Percentiles rank a stretch among this genome's conserved stretches.
phyloP scores from a whole-genome alignment of 805 yeast species.

The Kuraishia cidri region DNA sequence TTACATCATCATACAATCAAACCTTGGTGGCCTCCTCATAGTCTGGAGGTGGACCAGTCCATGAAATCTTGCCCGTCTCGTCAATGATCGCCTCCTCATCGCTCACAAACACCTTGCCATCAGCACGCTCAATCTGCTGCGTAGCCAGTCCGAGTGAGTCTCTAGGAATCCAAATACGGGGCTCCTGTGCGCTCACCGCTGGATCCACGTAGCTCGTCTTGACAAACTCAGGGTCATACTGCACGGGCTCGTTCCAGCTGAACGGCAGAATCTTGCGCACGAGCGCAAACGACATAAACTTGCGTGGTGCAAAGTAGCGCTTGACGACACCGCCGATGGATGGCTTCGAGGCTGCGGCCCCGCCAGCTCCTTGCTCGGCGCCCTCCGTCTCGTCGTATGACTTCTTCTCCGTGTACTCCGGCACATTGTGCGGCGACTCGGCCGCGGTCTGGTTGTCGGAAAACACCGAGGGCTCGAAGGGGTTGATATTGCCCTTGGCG shows the following conservation, averaged over 20 bases:
- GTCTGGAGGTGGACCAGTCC: constrained; percentile 63
- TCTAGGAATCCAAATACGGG: constrained; percentile 63
- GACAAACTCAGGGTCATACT: constrained; percentile 28
- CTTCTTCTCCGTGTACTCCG: constrained; percentile 2
- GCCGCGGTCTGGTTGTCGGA: not conserved
- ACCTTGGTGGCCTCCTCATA: constrained; percentile 39
- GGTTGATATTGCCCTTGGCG: constrained; percentile 4
- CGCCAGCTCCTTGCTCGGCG: not conserved
- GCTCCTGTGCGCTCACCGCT: constrained; percentile 43
- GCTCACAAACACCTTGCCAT: constrained; percentile 43
- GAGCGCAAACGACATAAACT: constrained; percentile 27
- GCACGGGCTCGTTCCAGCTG: constrained; percentile 10
- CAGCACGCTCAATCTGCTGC: constrained; percentile 45
- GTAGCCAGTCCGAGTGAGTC: constrained; percentile 63
- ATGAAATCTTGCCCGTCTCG: constrained; percentile 46
- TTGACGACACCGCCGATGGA: constrained; percentile 7
- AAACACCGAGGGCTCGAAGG: constrained; percentile 9
- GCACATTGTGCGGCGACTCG: too few species aligned
- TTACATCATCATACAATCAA: too few species aligned
- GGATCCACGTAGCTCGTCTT: constrained; percentile 45
- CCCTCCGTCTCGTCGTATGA: not conserved
- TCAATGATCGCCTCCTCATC: constrained; percentile 50
- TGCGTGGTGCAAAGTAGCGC: constrained; percentile 35
- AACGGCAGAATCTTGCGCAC: constrained; percentile 32
- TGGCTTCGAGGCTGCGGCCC: not conserved